Evolutionary conservation across 805 yeast species (phyloP), one percentile per base, ranked within the genome.

Genomic region (Hanseniaspora valbyensis): DNA sequence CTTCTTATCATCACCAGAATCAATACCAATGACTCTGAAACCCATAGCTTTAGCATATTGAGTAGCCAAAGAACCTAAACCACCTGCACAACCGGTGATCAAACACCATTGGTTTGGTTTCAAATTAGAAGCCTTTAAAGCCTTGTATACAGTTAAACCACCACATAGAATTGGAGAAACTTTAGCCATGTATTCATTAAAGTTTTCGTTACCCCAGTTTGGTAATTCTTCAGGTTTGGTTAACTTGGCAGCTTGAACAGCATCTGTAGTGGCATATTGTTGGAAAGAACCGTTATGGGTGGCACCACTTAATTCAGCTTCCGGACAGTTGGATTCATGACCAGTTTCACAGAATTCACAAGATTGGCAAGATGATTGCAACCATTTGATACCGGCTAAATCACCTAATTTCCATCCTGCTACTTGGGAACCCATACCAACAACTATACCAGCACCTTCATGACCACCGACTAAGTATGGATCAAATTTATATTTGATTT

Each of bases 181-280:
- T 57, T 70, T 67, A 50, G 78, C 75, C 58, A 75, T 68, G 57
- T 76, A 78, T 42, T 78, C 69, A 46, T 75, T 79, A 14, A 74
- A 63, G 49, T 66, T 61, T 43, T 48, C 51, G 16, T 32, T 40
- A 10, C 51, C 51, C 51, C 51, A 48, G 10, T 40, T 14, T 22
- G 51, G 41, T 9, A 36, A 37, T 18, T 16, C 21, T 19, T 24
- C 44, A 9, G 51, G 51, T 45, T 62, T 57, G 79, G 92, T 87
- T 57, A 85, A 76, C 55, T 72, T 69, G n/a, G 94, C 92, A 29
- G 92, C 94, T 63, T 84, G 92, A 44, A 81, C 72, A 24, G 90
- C 88, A 66, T 84, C 88, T 32, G 89, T 94, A 39, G 89, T 79
- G 33, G 89, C 90, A 63, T 83, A 85, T 68, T 85, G 85, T 67